Evolutionary conservation across 163 green algal genomes (phyloP).

Genomic region (Chloroidium sp.): DNA sequence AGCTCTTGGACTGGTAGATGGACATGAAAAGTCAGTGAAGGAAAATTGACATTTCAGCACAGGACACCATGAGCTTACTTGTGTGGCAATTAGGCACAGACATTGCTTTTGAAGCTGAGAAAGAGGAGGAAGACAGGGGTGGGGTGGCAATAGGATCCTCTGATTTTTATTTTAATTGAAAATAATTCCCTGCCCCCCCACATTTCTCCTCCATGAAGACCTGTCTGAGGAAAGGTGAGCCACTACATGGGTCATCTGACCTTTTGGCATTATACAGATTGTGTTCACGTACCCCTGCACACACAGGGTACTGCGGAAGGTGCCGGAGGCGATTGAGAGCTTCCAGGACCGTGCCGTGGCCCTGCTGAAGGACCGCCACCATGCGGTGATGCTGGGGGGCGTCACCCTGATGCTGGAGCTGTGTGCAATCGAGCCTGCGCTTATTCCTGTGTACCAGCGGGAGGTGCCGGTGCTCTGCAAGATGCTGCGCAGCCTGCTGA

Average conservation of each 20-base stretch:
- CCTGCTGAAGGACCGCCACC: slow-evolving; percentile 77
- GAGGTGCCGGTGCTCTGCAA: slow-evolving; percentile 62
- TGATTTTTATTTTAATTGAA: too few species aligned
- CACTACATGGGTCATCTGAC: background rate
- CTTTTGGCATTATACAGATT: background rate
- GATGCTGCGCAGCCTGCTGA: slow-evolving; percentile 56
- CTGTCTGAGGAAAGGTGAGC: background rate
- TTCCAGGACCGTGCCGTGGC: slow-evolving; percentile 62
- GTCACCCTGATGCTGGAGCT: slow-evolving; percentile 81
- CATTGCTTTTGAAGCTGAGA: too few species aligned
- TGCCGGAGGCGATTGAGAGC: slow-evolving; percentile 83
- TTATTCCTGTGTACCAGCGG: slow-evolving; percentile 30
- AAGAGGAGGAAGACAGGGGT: too few species aligned
- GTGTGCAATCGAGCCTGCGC: slow-evolving; percentile 29
- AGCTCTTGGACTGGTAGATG: too few species aligned
- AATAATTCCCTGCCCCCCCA: too few species aligned
- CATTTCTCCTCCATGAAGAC: too few species aligned
- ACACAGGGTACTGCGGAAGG: slow-evolving; percentile 82
- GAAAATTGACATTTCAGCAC: too few species aligned
- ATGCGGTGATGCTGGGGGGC: slow-evolving; percentile 76
- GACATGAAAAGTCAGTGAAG: too few species aligned
- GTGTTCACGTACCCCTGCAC: background rate
- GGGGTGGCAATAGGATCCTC: too few species aligned
- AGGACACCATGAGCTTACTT: too few species aligned
- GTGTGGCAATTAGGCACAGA: too few species aligned